A percentile compares a stretch with the other conserved stretches of the same genome.
Evolutionary conservation across 768 basidiomycete species (phyloP).

Genomic region (Termitomyces sp.): DNA sequence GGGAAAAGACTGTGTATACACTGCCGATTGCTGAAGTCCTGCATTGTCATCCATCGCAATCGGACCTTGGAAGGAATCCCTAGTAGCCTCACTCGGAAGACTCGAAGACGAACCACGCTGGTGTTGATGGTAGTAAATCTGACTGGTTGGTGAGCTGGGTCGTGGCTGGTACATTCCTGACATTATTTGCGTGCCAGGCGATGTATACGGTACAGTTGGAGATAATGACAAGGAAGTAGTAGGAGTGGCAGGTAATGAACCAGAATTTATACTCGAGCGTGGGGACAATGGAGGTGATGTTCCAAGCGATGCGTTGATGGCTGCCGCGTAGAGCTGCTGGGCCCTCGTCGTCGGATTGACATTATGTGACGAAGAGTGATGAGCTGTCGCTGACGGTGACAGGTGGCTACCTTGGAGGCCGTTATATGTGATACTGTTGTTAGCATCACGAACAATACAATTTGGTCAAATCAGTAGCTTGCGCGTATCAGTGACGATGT

Average conservation of each 20-base stretch:
- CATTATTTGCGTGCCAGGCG: background rate
- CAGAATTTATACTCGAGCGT: background rate
- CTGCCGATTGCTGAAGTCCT: background rate
- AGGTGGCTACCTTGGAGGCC: background rate
- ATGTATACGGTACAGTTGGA: background rate
- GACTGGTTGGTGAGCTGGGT: background rate
- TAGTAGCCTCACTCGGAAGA: background rate
- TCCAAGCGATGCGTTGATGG: background rate
- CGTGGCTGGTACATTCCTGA: background rate
- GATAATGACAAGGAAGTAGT: background rate
- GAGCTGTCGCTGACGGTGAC: background rate
- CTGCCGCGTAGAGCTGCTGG: background rate
- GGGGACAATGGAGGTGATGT: background rate
- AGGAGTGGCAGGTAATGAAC: background rate
- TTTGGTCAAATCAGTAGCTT: background rate
- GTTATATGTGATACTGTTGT: background rate
- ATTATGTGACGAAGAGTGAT: background rate
- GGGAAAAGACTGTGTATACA: background rate
- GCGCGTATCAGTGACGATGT: background rate
- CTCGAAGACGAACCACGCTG: background rate
- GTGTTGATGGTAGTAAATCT: background rate
- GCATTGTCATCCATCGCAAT: background rate
- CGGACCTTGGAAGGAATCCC: background rate
- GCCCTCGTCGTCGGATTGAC: background rate
- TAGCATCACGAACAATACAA: background rate